Percentiles rank a stretch among this genome's conserved stretches.
Evolutionary conservation across 495 filamentous ascomycete genomes (phyloP).

Genomic region (Pseudevernia furfuracea): DNA sequence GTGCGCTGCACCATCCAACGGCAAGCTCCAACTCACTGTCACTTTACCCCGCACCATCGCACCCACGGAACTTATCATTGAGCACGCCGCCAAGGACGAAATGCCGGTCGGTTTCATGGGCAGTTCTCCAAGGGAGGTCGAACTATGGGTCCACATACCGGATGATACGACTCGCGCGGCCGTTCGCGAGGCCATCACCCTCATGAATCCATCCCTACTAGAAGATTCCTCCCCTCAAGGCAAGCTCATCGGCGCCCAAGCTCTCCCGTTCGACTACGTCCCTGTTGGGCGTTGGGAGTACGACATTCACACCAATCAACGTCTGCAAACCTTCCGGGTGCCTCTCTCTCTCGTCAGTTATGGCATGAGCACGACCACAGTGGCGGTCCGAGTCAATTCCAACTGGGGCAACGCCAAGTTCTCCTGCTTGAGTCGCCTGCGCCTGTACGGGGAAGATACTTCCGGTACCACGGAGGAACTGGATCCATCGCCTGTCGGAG

Average conservation of each 20-base stretch:
- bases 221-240: conserved; percentile 15
- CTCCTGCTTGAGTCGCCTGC: conserved; percentile 44
- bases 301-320: conserved; percentile 30
- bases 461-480: conserved; percentile 11
- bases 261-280: conserved; percentile 23
- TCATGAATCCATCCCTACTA: background rate
- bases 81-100: conserved; percentile 37
- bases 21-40: conserved; percentile 38
- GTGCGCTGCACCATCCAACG: conserved; percentile 36
- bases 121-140: conserved; percentile 39
- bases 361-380: conserved; percentile 34
- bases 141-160: conserved; percentile 35
- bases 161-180: conserved; percentile 11
- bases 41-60: conserved; percentile 34
- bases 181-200: background rate
- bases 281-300: conserved; percentile 42
- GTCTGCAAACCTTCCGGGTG: conserved; percentile 37
- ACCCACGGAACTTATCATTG: conserved; percentile 42
- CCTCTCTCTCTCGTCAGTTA: conserved; percentile 32
- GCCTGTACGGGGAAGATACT: conserved; percentile 34
- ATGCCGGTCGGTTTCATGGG: conserved; percentile 29
- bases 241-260: conserved; percentile 2
- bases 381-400: conserved; percentile 40
- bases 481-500: background rate
- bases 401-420: conserved; percentile 40